Percentiles rank a stretch among this genome's conserved stretches.
phyloP scores from a whole-genome alignment of 2,329 filamentous ascomycete genomes.

The Pseudogymnoascus sp. region DNA sequence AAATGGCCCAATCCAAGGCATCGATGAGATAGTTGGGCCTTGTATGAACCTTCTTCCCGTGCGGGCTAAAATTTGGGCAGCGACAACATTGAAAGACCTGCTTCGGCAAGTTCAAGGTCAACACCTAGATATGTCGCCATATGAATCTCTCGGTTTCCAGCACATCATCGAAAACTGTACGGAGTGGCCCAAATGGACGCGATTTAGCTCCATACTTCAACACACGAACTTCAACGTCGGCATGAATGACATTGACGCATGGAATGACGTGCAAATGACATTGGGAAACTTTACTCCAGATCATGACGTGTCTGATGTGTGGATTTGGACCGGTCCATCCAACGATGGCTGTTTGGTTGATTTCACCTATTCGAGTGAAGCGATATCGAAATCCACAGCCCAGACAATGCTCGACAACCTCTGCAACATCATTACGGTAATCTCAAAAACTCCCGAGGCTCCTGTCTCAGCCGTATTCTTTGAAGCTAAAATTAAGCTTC shows the following conservation, averaged over 20 bases:
- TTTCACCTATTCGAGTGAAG: not conserved
- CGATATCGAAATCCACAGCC: not conserved
- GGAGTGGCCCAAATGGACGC: constrained; percentile 36
- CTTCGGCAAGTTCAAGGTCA: constrained; percentile 40
- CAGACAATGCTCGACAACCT: not conserved
- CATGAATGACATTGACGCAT: not conserved
- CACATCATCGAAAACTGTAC: constrained; percentile 29
- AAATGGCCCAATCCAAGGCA: constrained; percentile 30
- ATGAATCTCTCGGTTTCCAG: constrained; percentile 36
- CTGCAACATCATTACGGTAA: not conserved
- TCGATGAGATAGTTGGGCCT: constrained; percentile 36
- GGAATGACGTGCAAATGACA: not conserved
- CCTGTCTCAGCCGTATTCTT: not conserved
- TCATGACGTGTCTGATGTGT: not conserved
- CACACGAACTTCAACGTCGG: constrained; percentile 34
- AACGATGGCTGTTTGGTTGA: not conserved
- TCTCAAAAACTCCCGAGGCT: not conserved
- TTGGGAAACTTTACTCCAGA: not conserved
- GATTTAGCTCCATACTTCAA: constrained; percentile 48
- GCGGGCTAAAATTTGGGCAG: constrained; percentile 25
- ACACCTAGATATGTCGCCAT: constrained; percentile 38
- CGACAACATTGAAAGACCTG: constrained; percentile 31
- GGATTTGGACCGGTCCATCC: not conserved
- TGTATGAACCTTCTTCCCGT: constrained; percentile 38
- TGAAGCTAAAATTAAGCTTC: not conserved